Percentiles rank a stretch among this genome's conserved stretches.
Evolutionary conservation across 2,329 filamentous ascomycete species (phyloP).

Genomic region (Penicillium sp.): DNA sequence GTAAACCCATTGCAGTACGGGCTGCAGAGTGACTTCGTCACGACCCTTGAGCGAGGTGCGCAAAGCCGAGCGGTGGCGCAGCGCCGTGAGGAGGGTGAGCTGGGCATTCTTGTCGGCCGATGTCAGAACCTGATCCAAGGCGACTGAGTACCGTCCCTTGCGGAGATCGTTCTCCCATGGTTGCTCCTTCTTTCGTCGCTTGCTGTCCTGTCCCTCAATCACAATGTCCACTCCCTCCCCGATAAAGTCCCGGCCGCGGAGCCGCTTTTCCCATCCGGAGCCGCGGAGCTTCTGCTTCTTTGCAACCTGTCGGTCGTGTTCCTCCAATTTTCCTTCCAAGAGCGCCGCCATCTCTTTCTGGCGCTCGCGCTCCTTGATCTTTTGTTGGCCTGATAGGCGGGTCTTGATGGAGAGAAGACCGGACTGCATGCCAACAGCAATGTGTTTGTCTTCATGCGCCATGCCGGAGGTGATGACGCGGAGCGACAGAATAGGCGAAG

Average conservation of each 20-base stretch:
- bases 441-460: slow-evolving; percentile 76
- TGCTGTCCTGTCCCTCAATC: slow-evolving; percentile 63
- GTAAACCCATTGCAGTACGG: slow-evolving; percentile 76
- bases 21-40: slow-evolving; percentile 74
- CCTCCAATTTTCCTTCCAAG: slow-evolving; percentile 69
- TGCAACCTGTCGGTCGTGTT: slow-evolving; percentile 66
- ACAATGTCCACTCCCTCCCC: slow-evolving; percentile 84
- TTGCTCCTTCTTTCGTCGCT: slow-evolving; percentile 61
- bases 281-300: slow-evolving; percentile 62
- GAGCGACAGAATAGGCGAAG: slow-evolving; percentile 80
- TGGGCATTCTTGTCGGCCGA: slow-evolving; percentile 55
- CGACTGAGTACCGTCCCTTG: slow-evolving; percentile 67
- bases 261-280: slow-evolving; percentile 56
- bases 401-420: slow-evolving; percentile 88
- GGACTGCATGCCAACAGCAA: slow-evolving; percentile 91
- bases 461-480: slow-evolving; percentile 65
- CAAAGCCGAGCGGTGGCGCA: slow-evolving; percentile 82
- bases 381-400: slow-evolving; percentile 76
- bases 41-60: slow-evolving; percentile 72
- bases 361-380: slow-evolving; percentile 66
- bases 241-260: slow-evolving; percentile 69
- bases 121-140: slow-evolving; percentile 73
- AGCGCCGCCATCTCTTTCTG: slow-evolving; percentile 81
- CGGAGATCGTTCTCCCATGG: slow-evolving; percentile 78
- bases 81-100: slow-evolving; percentile 73